Conservation (phyloP, 2,329 filamentous ascomycete genomes). For the Fusarium camptoceras region DNA sequence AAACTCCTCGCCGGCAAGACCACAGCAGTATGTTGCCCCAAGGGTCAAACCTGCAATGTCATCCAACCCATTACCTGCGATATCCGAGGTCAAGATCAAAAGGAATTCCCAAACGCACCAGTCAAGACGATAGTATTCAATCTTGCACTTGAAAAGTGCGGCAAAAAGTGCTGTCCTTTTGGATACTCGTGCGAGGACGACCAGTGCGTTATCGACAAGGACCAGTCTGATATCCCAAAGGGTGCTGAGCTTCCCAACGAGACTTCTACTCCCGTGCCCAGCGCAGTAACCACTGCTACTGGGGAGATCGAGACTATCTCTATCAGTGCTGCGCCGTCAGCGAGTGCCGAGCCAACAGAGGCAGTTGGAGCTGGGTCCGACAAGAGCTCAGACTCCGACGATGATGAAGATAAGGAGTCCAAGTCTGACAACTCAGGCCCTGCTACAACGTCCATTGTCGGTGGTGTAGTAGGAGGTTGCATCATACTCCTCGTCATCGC, state of each 20-base stretch:
- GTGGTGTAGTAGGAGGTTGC: constrained; percentile 61
- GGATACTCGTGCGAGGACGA: constrained; percentile 72
- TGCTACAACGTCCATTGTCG: constrained; percentile 56
- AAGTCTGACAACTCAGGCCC: constrained; percentile 43
- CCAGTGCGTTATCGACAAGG: constrained; percentile 64
- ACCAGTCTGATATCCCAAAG: constrained; percentile 60
- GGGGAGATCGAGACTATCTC: constrained; percentile 40
- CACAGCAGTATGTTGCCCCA: constrained; percentile 78
- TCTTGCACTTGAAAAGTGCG: constrained; percentile 68
- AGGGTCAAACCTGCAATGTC: constrained; percentile 65
- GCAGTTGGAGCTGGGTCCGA: constrained; percentile 22
- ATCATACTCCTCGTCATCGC: constrained; percentile 56
- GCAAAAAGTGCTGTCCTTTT: constrained; percentile 74
- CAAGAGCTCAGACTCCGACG: constrained; percentile 9
- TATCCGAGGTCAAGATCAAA: constrained; percentile 67
- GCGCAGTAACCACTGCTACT: constrained; percentile 37
- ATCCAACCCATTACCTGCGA: constrained; percentile 56
- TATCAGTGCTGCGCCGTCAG: constrained; percentile 38
- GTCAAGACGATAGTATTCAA: constrained; percentile 75
- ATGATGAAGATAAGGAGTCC: constrained; percentile 15
- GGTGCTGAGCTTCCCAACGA: constrained; percentile 44
- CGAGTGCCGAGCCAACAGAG: constrained; percentile 30
- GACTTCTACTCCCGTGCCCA: constrained; percentile 34
- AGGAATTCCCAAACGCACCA: constrained; percentile 64
- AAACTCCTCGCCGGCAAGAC: constrained; percentile 71